Conservation (phyloP, 2,329 filamentous ascomycete species). For the Xylariaceae sp. region DNA sequence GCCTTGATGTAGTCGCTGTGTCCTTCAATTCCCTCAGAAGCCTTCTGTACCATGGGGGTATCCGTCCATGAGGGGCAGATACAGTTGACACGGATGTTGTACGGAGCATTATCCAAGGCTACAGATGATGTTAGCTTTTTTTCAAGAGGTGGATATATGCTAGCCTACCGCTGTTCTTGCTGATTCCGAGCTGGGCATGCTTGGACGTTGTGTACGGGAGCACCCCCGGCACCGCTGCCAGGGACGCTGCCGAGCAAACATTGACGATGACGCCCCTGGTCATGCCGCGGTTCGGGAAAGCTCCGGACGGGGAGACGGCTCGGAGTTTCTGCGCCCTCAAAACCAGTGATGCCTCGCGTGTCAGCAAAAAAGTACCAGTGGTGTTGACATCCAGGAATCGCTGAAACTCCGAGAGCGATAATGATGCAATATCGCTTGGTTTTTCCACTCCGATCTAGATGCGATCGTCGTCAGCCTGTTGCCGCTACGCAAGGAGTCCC, state of each 20-base stretch:
- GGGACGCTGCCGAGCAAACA: constrained; percentile 16
- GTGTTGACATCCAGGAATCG: neutral
- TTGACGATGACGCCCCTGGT: constrained; percentile 21
- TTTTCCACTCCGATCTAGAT: no score
- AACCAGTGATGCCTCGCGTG: neutral
- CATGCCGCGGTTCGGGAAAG: neutral
- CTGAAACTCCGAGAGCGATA: neutral
- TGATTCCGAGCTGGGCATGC: constrained; percentile 21
- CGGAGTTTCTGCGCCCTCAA: constrained; percentile 22
- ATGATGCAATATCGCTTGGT: no score
- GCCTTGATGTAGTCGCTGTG: neutral
- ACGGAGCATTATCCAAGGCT: constrained; percentile 17
- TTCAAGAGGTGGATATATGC: neutral
- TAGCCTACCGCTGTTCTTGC: constrained; percentile 12
- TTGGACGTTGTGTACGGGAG: constrained; percentile 22
- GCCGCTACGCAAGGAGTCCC: no score
- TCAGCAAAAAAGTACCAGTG: neutral
- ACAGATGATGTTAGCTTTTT: neutral
- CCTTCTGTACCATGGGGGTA: constrained; percentile 11
- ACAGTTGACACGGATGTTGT: constrained; percentile 22
- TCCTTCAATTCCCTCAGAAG: neutral
- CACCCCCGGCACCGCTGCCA: neutral
- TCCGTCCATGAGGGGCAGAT: constrained; percentile 22
- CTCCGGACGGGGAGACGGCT: neutral
- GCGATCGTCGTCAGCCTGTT: no score